Base-by-base conservation (phyloP, 2,329 filamentous ascomycete genomes). In the Trichoderma arundinaceum region DNA sequence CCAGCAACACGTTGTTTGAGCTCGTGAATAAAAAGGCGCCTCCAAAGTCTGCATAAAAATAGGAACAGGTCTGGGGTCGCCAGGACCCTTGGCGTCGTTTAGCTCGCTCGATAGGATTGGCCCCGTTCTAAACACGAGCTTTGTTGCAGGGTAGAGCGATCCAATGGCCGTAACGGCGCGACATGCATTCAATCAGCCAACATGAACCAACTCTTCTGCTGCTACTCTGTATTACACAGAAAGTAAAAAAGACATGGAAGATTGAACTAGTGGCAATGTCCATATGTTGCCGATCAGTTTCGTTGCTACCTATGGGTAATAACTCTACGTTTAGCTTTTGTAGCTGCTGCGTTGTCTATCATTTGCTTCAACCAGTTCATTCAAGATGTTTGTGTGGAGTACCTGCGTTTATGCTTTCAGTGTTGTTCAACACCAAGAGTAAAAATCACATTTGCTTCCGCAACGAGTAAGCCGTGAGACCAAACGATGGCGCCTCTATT, bases 1-100 rank as follows among this genome's bases (percentile, higher is more conserved):
- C 59, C 59, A 62, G 1, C 59, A 49, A n/a, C 19, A 62, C 48
- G 46, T 59, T 57, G 54, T 61, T 51, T 48, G 44, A 32, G 19
- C 44, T 41, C 32, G 19, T 19, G 10, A 39, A 28, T 35, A 51
- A 5, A 56, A 7, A 43, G 22, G 19, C 22, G 39, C 54, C 22
- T 46, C 22, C 10, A 12, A 35, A 41, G 35, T 32, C 13, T 44
- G 46, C 39, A 52, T 62, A 62, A 52, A 62, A 62, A 62, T 62
- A 62, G 59, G 38, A 53, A 44, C 48, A 62, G 38, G n/a, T 58
- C 54, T 46, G 54, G 54, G 54, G 54, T n/a, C 54, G 9, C 12
- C 28, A 8, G 12, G 12, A 33, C 22, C 12, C 3, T 35, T 33
- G 51, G 32, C 49, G 22, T 22, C 54, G 7, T 43, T 43, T 44